Evolutionary conservation across 164 flowering plant genomes (phyloP), one percentile per base, ranked within the genome.

Genomic region (Vitis cinerea): DNA sequence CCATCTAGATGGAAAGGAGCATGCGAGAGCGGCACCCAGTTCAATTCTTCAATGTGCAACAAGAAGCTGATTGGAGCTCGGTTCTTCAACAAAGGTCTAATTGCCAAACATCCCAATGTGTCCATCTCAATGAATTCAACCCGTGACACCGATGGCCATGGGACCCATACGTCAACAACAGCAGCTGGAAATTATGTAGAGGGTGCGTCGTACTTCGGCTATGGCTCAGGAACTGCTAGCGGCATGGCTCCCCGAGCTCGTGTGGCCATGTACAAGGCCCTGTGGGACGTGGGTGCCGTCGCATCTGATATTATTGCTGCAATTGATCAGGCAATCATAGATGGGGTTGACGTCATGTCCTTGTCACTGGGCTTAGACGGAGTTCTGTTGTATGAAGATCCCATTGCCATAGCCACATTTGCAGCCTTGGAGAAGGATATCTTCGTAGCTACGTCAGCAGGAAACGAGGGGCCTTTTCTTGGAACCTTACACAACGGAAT

Each of bases 1-100:
- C 97, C 96, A 9, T 52, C 78, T 7, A 81, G 78, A 67, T 90
- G 97, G 97, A 87, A 80, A 72, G 96, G 95, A 8, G 66, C 59
- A 48, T 91, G 95, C 49, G 83, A 78, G 50, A 19, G 2, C 27
- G 91, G 94, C 0, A 77, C 78, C 3, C 59, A 75, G 4, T 90
- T 90, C 78, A 81, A 74, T 68, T 75, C 88, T 11, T 84, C 93
- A 0, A 27, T 78, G 71, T 91, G 97, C 79, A 91, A 91, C 80
- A 81, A 74, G 72, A 91, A 91, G 75, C 86, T 90, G 27, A 83
- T 90, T 15, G 97, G 97, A 2, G 97, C 97, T 1, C 71, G 82
- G 59, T 87, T 23, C 71, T 91, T 88, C 77, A 84, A 82, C 80
- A 88, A 79, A 63, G 97, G 94, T 2, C 57, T 85, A 0, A 14